phyloP scores from a whole-genome alignment of 2,329 filamentous ascomycete species.

The Cladosporium sp. region DNA sequence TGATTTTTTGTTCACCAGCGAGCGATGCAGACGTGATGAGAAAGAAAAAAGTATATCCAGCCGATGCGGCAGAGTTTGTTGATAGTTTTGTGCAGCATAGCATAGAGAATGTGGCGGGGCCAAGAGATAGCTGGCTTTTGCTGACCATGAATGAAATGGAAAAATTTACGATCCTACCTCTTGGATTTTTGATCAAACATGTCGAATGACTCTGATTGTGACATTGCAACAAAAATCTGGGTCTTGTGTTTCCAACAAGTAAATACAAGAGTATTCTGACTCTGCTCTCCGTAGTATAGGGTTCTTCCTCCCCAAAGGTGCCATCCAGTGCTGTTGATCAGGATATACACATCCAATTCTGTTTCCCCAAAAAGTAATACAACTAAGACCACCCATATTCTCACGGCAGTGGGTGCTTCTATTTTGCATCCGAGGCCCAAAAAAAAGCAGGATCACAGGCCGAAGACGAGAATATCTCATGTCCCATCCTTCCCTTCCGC shows the following conservation, averaged over 20 bases:
- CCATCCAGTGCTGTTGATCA: conserved; percentile 7
- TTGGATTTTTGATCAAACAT: not conserved
- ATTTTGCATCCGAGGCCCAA: not conserved
- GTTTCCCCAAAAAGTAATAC: not conserved
- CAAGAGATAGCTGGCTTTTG: not conserved
- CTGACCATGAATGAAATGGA: not conserved
- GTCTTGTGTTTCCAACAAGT: not conserved
- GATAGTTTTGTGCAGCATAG: conserved; percentile 9
- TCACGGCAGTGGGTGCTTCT: not conserved
- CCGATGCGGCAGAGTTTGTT: not conserved
- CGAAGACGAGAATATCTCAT: no score
- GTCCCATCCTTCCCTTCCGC: no score
- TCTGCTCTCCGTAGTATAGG: not conserved
- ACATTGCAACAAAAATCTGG: no score
- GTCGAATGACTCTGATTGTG: not conserved
- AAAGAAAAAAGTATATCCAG: conserved; percentile 11
- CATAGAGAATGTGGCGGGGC: not conserved
- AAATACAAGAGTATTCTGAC: not conserved
- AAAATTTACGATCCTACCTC: not conserved
- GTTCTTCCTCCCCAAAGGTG: not conserved
- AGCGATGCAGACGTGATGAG: not conserved
- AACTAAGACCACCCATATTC: not conserved
- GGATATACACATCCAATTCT: not conserved
- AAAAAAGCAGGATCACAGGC: no score
- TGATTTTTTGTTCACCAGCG: not conserved